Conservation (phyloP, 2,329 filamentous ascomycete genomes). For the Neopestalotiopsis rosae region DNA sequence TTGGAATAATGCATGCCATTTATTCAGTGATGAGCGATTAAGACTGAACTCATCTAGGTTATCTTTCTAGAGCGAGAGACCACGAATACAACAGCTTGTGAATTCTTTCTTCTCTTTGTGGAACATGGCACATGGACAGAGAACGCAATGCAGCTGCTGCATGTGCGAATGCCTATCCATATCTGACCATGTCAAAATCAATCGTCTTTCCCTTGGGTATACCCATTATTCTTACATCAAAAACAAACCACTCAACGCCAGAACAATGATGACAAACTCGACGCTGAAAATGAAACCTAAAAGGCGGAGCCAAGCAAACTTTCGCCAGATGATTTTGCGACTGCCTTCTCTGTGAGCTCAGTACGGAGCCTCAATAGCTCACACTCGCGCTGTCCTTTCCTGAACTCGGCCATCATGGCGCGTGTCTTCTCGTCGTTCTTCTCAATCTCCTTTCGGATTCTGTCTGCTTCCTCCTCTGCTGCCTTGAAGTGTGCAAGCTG, state of each 20-base stretch:
- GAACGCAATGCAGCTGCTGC: no score
- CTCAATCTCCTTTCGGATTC: constrained; percentile 57
- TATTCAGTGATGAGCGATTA: no score
- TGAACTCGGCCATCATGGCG: constrained; percentile 58
- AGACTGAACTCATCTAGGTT: no score
- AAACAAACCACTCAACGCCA: not conserved
- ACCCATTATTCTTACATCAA: not conserved
- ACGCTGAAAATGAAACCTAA: constrained; percentile 30
- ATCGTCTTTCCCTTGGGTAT: not conserved
- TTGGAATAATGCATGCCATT: no score
- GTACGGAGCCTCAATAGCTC: constrained; percentile 60
- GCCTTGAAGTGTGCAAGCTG: constrained; percentile 59
- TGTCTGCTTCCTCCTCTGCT: constrained; percentile 63
- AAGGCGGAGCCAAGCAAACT: constrained; percentile 61
- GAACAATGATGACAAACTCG: not conserved
- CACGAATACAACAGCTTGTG: no score
- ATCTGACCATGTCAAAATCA: not conserved
- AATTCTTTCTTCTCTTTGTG: no score
- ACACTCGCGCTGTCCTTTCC: constrained; percentile 59
- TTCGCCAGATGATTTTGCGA: constrained; percentile 63
- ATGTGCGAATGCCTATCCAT: not conserved
- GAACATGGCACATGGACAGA: no score
- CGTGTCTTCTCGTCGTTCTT: constrained; percentile 60
- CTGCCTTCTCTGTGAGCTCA: constrained; percentile 60
- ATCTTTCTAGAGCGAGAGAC: no score